Percentiles rank a stretch among this genome's conserved stretches.
Conservation (phyloP, 495 filamentous ascomycete genomes). For the Parachaetomium inaequale region DNA sequence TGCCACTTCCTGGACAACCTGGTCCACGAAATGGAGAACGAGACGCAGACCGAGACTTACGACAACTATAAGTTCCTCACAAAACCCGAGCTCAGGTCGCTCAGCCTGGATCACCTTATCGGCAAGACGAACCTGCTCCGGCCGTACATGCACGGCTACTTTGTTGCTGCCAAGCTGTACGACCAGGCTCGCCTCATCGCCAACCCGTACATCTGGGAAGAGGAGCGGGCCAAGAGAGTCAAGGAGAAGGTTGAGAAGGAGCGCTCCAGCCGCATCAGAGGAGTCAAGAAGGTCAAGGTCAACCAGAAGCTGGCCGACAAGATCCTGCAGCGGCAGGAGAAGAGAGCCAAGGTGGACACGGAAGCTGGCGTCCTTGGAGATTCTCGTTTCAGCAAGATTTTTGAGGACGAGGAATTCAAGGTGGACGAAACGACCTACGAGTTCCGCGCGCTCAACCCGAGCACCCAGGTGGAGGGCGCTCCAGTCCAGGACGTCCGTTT, state of each 20-base stretch:
- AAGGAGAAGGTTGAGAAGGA: constrained; percentile 94
- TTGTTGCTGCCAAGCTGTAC: constrained; percentile 86
- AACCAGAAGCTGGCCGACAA: constrained; percentile 83
- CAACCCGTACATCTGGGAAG: constrained; percentile 88
- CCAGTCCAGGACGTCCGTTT: constrained; percentile 4
- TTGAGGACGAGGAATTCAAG: constrained; percentile 88
- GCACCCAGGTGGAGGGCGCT: constrained; percentile 46
- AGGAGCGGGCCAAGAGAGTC: constrained; percentile 79
- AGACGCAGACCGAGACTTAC: constrained; percentile 70
- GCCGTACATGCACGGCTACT: constrained; percentile 98
- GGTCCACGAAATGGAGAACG: constrained; percentile 96
- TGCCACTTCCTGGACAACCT: constrained; percentile 95
- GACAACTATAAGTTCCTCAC: constrained; percentile 99
- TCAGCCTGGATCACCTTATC: constrained; percentile 82
- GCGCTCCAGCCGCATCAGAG: constrained; percentile 83
- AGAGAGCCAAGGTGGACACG: constrained; percentile 63
- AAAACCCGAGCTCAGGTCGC: constrained; percentile 67
- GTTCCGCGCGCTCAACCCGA: constrained; percentile 84
- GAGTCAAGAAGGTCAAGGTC: constrained; percentile 87
- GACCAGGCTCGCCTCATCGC: constrained; percentile 90
- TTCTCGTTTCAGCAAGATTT: constrained; percentile 79
- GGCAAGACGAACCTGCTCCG: constrained; percentile 81
- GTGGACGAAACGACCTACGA: constrained; percentile 88
- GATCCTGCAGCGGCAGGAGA: constrained; percentile 74
- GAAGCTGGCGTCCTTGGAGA: constrained; percentile 67